Percentiles rank a stretch among this genome's conserved stretches.
These are phyloP conservation scores for Brettanomyces naardenensis DNA, from an alignment of 805 yeast genomes.

Conservation along the genomic window DNA sequence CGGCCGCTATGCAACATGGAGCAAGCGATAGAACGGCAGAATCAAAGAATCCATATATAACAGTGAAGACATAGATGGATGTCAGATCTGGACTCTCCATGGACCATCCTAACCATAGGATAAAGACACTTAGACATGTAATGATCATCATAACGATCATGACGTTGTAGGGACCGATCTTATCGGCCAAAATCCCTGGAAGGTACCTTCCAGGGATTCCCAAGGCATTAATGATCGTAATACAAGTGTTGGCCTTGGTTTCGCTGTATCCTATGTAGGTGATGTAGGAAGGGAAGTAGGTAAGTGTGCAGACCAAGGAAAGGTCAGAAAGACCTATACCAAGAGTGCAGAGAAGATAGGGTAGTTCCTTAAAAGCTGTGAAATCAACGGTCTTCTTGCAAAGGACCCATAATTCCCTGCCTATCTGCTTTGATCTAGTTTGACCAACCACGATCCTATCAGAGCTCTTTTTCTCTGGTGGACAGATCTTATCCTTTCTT, in stretches of 20 bases:
- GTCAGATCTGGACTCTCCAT: slow-evolving; percentile 12
- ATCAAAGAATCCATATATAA: slow-evolving; percentile 44
- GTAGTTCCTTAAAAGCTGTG: slow-evolving; percentile 30
- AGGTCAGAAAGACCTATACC: slow-evolving; percentile 40
- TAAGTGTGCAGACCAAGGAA: slow-evolving; percentile 38
- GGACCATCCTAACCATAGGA: slow-evolving; percentile 33
- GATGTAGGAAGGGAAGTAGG: slow-evolving; percentile 49
- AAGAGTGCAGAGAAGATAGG: slow-evolving; percentile 30
- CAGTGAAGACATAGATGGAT: slow-evolving; percentile 43
- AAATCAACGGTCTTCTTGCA: slow-evolving; percentile 30
- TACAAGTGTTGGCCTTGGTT: slow-evolving; percentile 27
- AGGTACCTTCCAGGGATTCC: slow-evolving; percentile 34
- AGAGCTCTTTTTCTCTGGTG: not conserved
- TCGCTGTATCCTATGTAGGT: slow-evolving; percentile 29
- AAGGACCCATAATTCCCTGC: slow-evolving; percentile 4
- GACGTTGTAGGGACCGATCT: slow-evolving; percentile 34
- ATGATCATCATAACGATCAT: slow-evolving; percentile 30
- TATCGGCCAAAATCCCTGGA: slow-evolving; percentile 35
- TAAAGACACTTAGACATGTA: slow-evolving; percentile 31
- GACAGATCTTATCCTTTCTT: slow-evolving; percentile 23
- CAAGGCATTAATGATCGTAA: slow-evolving; percentile 31
- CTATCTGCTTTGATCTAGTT: not conserved
- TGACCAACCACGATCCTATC: not conserved
- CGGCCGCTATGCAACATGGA: slow-evolving; percentile 53
- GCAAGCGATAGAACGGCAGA: slow-evolving; percentile 51